phyloP scores from a whole-genome alignment of 192 early-diverging fungal genomes.

The Helicostylum pulchrum region DNA sequence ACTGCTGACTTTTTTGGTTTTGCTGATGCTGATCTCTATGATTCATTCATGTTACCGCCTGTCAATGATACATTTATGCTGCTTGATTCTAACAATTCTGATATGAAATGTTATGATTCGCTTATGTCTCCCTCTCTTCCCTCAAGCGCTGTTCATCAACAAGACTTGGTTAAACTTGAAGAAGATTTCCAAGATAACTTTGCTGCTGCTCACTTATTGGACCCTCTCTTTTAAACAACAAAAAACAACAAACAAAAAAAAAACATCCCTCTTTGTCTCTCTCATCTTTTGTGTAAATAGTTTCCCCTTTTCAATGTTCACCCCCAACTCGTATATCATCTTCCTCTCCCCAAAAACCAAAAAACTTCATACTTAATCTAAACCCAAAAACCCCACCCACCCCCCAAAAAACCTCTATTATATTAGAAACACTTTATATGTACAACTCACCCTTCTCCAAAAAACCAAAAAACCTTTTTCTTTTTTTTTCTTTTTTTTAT shows the following conservation, averaged over 20 bases:
- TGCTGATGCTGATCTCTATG: conserved; percentile 17
- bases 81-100: conserved; percentile 10
- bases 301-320: too few species aligned
- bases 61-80: conserved; percentile 20
- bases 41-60: conserved; percentile 28
- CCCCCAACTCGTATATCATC: too few species aligned
- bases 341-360: too few species aligned
- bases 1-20: conserved; percentile 11
- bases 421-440: too few species aligned
- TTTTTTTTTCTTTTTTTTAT: too few species aligned
- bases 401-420: too few species aligned
- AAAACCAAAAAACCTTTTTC: too few species aligned
- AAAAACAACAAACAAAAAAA: not conserved
- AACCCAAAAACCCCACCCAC: too few species aligned
- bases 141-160: conserved; percentile 3
- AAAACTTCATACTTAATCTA: too few species aligned
- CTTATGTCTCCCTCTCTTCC: conserved; percentile 19
- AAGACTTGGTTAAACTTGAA: conserved; percentile 19
- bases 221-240: conserved; percentile 21
- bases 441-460: too few species aligned
- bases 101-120: conserved; percentile 15
- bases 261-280: not conserved
- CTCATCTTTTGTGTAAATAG: too few species aligned
- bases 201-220: conserved; percentile 9
- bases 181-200: conserved; percentile 15